Evolutionary conservation across 306 rosid genomes (phyloP).

Genomic region (Sicyos edulis): DNA sequence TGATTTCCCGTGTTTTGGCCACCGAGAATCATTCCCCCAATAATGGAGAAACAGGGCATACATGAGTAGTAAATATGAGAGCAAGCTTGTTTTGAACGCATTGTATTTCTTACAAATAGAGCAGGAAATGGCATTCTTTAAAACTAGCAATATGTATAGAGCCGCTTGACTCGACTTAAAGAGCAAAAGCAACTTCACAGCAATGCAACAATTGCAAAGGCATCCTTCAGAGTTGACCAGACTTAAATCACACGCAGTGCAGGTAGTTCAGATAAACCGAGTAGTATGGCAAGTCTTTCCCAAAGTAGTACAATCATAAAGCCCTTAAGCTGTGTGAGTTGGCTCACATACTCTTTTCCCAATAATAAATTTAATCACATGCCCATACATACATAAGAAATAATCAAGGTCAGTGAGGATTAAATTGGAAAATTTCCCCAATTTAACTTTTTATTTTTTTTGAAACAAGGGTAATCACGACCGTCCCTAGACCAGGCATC

Average conservation of each 20-base stretch:
- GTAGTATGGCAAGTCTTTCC: slow-evolving; percentile 4
- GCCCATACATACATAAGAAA: no score
- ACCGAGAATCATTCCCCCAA: no score
- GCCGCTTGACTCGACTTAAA: neutral
- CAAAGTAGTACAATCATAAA: slow-evolving; percentile 8
- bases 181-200: neutral
- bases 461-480: no score
- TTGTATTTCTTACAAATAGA: neutral
- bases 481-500: no score
- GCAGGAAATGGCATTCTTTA: neutral
- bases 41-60: neutral
- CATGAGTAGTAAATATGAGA: neutral
- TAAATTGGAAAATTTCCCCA: no score
- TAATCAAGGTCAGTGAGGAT: no score
- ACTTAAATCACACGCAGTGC: neutral
- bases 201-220: neutral
- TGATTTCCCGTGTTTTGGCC: no score
- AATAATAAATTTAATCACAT: no score
- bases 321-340: no score
- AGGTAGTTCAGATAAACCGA: slow-evolving; percentile 1
- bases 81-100: neutral
- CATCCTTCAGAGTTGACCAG: slow-evolving; percentile 2
- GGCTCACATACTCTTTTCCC: no score
- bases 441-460: no score
- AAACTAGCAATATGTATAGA: neutral